Conservation (phyloP, 148 eudicot species). For the Rhododendron vialii region DNA sequence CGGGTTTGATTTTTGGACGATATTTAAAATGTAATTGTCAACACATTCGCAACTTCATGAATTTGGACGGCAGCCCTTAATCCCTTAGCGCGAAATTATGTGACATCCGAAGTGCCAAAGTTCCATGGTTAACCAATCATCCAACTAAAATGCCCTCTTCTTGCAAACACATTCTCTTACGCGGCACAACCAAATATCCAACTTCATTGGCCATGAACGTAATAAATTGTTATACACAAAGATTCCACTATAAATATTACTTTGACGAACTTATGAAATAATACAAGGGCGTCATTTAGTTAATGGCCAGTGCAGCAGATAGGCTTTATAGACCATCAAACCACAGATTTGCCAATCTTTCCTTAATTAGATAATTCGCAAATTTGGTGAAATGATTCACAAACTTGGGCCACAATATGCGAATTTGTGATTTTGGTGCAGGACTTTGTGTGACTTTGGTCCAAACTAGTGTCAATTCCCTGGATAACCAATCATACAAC, state of each 20-base stretch:
- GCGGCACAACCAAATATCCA: not conserved
- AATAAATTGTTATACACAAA: too few relatives aligned
- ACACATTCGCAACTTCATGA: not conserved
- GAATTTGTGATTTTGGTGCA: too few relatives aligned
- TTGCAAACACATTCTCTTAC: not conserved
- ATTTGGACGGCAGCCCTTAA: not conserved
- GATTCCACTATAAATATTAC: not conserved
- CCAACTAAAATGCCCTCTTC: not conserved
- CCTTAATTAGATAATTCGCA: not conserved
- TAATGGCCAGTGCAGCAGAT: not conserved
- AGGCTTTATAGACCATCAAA: not conserved
- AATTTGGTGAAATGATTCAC: not conserved
- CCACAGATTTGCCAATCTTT: not conserved
- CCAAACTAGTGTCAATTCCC: not conserved
- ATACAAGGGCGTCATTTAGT: not conserved
- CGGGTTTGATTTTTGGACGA: not conserved
- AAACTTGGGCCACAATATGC: not conserved
- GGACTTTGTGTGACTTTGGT: not conserved
- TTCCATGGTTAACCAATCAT: not conserved
- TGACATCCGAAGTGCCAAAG: not conserved
- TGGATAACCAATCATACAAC: not conserved
- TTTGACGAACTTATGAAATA: not conserved
- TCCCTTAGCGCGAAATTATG: not conserved
- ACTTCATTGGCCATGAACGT: not conserved
- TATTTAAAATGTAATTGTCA: not conserved